Evolutionary conservation across 495 filamentous ascomycete genomes (phyloP).

Genomic region (Platismatia glauca): DNA sequence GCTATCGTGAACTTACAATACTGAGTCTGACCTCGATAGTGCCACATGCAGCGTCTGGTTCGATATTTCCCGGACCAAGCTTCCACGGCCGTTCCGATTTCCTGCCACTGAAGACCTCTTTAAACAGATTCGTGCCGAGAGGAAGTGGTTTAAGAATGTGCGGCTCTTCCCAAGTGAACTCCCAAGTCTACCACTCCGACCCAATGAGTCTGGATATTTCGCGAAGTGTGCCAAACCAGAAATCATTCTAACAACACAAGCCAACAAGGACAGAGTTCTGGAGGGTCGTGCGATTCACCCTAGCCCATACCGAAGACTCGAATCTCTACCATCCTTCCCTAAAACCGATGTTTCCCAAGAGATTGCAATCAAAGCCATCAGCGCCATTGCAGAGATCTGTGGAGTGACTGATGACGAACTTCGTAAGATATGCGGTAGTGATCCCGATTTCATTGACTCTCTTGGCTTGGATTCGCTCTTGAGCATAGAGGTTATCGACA

Average conservation of each 20-base stretch:
- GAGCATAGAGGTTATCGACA: background rate
- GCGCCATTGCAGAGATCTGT: background rate
- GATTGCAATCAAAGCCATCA: background rate
- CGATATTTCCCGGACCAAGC: background rate
- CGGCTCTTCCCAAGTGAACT: background rate
- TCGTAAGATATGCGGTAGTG: background rate
- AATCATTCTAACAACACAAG: background rate
- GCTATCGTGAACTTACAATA: background rate
- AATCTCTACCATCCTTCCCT: background rate
- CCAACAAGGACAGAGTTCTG: background rate
- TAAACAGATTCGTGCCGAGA: slow-evolving; percentile 13
- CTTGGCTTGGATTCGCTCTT: background rate
- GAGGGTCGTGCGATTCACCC: background rate
- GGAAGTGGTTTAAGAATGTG: slow-evolving; percentile 20
- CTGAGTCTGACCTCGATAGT: background rate
- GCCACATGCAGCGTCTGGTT: slow-evolving; percentile 7
- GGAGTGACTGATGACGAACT: background rate
- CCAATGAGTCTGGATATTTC: background rate
- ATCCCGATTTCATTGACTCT: background rate
- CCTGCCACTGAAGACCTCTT: background rate
- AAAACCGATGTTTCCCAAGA: background rate
- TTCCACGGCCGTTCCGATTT: slow-evolving; percentile 9
- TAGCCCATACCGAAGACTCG: background rate
- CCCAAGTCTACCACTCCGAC: background rate
- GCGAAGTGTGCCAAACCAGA: background rate